A percentile compares a stretch with the other conserved stretches of the same genome.
These are phyloP conservation scores for Nicotiana undulata DNA, from an alignment of 257 asterid species.

Conservation along the genomic window DNA sequence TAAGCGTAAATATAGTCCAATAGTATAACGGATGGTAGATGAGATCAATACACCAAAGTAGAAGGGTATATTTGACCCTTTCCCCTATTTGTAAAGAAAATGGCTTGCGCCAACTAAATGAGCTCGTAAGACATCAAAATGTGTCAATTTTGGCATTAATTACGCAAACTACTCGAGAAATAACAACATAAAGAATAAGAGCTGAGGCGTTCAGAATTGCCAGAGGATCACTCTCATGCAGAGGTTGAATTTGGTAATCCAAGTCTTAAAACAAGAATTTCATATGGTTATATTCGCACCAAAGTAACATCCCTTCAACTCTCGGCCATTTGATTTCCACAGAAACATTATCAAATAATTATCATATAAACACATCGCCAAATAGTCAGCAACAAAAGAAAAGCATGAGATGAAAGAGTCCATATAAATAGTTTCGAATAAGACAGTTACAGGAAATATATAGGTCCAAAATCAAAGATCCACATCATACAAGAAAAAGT, in stretches of 20 bases:
- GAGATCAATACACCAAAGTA: too few species aligned
- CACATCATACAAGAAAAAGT: background rate
- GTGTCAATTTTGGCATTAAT: background rate
- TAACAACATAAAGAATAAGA: background rate
- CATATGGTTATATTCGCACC: background rate
- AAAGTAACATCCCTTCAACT: background rate
- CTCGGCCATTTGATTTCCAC: background rate
- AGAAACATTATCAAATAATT: background rate
- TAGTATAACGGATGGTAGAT: too few species aligned
- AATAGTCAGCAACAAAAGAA: background rate
- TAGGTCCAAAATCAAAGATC: slow-evolving; percentile 12
- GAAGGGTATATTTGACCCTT: too few species aligned
- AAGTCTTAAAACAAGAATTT: background rate
- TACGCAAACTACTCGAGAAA: background rate
- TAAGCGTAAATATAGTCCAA: too few species aligned
- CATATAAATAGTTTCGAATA: background rate
- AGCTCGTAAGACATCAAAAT: background rate
- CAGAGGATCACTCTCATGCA: background rate
- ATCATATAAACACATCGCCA: background rate
- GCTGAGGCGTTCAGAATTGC: background rate
- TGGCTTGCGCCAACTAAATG: background rate
- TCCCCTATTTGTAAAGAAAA: background rate
- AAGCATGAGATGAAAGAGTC: background rate
- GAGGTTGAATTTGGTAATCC: background rate
- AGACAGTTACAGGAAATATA: slow-evolving; percentile 2